Base-by-base conservation (phyloP, 805 yeast species). In the Maudiozyma barnettii region DNA sequence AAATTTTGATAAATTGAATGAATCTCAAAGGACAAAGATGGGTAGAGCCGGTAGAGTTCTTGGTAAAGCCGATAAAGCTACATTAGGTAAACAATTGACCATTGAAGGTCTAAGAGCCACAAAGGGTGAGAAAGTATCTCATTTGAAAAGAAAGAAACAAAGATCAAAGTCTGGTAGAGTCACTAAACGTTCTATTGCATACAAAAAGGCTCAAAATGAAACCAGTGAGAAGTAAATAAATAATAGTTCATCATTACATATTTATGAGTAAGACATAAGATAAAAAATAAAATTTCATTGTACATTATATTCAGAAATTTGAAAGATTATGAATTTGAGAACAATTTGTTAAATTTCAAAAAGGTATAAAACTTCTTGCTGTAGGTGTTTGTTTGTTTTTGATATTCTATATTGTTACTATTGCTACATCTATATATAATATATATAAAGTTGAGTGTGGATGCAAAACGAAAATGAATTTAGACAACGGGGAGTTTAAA, bases 61-160 rank as follows among this genome's bases (percentile, higher is more conserved):
- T 41, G 91, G 91, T 45, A 86, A 81, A 61, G 85, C 89, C 45
- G 96, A 86, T 61, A 77, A 84, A 57, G 75, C 83, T 33, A 73
- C 82, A 20, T 76, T 80, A 8, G 91, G 91, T 44, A 70, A 71
- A 53, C 57, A 68, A 45, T 61, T 78, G 49, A 58, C 72, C 5
- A 63, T 81, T 33, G 96, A 88, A 69, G 96, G 96, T 52, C 69
- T 75, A 47, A 79, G 95, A 70, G 89, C 96, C 14, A 67, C 71
- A 49, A 83, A 82, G 65, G 89, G 87, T 23, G 77, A 72, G 45
- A 70, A 67, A 48, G 72, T 30, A n/a, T 86, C 90, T 22, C 69
- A 81, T 54, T 75, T 80, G 64, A 78, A 78, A 47, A 79, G 78
- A 55, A 70, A 66, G 57, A 72, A 68, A 61, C 65, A 62, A 51